A percentile compares a stretch with the other conserved stretches of the same genome.
phyloP scores from a whole-genome alignment of 164 flowering plant species.

The Magnolia sinica region DNA sequence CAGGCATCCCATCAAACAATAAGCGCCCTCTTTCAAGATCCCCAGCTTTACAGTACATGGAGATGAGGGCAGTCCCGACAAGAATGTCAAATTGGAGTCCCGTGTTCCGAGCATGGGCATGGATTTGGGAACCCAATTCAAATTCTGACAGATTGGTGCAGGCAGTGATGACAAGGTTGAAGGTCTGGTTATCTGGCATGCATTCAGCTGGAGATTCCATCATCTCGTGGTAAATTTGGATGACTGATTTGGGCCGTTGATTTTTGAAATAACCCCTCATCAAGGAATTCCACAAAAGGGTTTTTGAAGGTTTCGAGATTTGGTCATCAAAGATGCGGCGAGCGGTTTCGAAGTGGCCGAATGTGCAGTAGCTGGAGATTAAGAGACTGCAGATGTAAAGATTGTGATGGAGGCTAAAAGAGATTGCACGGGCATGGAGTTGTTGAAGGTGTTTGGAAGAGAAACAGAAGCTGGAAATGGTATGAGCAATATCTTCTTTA shows the following conservation, averaged over 20 bases:
- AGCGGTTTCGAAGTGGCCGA: constrained; percentile 3
- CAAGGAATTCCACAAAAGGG: constrained; percentile 20
- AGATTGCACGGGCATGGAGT: constrained; percentile 7
- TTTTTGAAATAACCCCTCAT: constrained; percentile 14
- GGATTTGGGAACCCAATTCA: constrained; percentile 9
- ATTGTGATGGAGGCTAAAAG: constrained; percentile 6
- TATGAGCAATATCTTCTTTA: constrained; percentile 6
- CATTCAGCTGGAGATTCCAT: not conserved
- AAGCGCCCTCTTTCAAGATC: constrained; percentile 5
- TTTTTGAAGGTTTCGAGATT: not conserved
- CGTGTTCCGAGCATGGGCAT: not conserved
- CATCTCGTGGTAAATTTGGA: constrained; percentile 12
- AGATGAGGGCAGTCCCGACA: constrained; percentile 16
- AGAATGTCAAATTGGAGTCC: constrained; percentile 12
- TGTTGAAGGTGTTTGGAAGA: constrained; percentile 7
- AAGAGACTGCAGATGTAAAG: constrained; percentile 14
- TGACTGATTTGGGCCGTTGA: not conserved
- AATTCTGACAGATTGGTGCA: constrained; percentile 13
- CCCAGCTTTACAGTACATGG: constrained; percentile 16
- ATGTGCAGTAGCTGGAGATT: constrained; percentile 9
- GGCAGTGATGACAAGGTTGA: constrained; percentile 10
- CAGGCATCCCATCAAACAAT: constrained; percentile 14
- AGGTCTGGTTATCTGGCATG: constrained; percentile 13
- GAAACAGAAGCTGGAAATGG: constrained; percentile 1
- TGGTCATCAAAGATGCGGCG: not conserved